These are phyloP conservation scores for Globomyces sp. DNA, from an alignment of 371 early-diverging fungal genomes.

Conservation along the genomic window DNA sequence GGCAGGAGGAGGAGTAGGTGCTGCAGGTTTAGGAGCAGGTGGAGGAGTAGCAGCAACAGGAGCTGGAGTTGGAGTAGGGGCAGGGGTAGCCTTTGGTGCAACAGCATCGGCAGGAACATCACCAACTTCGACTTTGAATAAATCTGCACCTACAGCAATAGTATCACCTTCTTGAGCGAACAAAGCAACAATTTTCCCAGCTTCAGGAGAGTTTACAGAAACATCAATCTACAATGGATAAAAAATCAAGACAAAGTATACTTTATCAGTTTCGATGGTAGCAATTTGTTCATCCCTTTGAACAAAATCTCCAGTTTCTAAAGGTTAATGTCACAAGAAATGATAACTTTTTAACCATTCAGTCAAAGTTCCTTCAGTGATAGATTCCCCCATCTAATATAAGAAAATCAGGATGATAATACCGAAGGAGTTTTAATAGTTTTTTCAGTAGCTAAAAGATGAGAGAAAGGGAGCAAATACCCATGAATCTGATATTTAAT, in stretches of 20 bases:
- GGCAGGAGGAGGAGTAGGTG: constrained; percentile 41
- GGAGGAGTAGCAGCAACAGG: constrained; percentile 24
- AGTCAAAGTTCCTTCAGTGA: constrained; percentile 94
- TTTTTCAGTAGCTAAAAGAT: constrained; percentile 45
- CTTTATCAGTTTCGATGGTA: constrained; percentile 98
- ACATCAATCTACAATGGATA: constrained; percentile 71
- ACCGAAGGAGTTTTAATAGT: constrained; percentile 84
- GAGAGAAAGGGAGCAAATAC: constrained; percentile 4
- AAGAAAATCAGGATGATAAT: too few relatives aligned
- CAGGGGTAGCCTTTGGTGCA: constrained; percentile 49
- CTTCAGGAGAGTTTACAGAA: constrained; percentile 90
- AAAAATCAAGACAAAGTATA: constrained; percentile 23
- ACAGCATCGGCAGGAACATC: constrained; percentile 51
- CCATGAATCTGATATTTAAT: background rate
- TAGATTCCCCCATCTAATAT: constrained; percentile 86
- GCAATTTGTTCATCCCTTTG: constrained; percentile 92
- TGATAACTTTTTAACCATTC: constrained; percentile 89
- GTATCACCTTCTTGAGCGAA: constrained; percentile 91
- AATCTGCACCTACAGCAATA: constrained; percentile 87
- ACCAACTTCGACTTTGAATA: constrained; percentile 78
- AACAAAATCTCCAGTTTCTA: constrained; percentile 94
- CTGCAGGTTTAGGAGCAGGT: constrained; percentile 31
- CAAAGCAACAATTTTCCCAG: constrained; percentile 81
- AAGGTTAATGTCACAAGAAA: background rate
- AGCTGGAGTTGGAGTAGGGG: constrained; percentile 27